Evolutionary conservation across 176 grass and related monocot species (phyloP).

Genomic region (Triticum monococcum): DNA sequence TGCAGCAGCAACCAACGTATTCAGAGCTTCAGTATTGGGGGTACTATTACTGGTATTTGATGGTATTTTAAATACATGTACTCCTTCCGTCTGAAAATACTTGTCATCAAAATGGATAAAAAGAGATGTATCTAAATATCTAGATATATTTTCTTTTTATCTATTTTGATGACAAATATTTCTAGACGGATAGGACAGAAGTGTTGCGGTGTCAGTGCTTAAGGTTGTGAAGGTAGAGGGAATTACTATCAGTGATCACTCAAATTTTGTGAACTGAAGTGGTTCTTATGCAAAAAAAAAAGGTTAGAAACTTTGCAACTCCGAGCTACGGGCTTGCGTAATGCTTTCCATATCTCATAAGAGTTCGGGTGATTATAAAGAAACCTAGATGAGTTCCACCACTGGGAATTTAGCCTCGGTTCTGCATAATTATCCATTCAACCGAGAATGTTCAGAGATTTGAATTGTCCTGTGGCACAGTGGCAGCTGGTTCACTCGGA

Average conservation of each 20-base stretch:
- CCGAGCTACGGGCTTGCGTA: conserved; percentile 7
- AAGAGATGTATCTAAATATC: too few relatives aligned
- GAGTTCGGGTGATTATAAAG: not conserved
- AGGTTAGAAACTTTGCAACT: not conserved
- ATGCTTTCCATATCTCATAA: conserved; percentile 10
- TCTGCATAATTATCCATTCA: conserved; percentile 30
- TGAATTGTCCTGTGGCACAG: conserved; percentile 14
- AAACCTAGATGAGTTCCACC: conserved; percentile 13
- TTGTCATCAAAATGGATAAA: too few relatives aligned
- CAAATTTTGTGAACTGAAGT: too few relatives aligned
- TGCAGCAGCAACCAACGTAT: too few relatives aligned
- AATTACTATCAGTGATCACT: too few relatives aligned
- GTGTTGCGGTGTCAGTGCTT: not conserved
- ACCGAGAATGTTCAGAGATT: conserved; percentile 9
- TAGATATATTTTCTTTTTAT: too few relatives aligned
- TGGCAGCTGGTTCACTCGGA: conserved; percentile 60
- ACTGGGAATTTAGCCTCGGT: not conserved
- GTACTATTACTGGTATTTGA: not conserved
- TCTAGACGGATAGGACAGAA: conserved; percentile 10
- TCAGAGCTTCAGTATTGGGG: too few relatives aligned
- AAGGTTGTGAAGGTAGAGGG: not conserved
- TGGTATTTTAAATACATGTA: not conserved
- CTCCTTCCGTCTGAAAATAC: too few relatives aligned
- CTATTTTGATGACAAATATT: too few relatives aligned
- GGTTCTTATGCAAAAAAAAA: not conserved